Conservation (phyloP, 495 filamentous ascomycete genomes). For the Penicillium arizonense region DNA sequence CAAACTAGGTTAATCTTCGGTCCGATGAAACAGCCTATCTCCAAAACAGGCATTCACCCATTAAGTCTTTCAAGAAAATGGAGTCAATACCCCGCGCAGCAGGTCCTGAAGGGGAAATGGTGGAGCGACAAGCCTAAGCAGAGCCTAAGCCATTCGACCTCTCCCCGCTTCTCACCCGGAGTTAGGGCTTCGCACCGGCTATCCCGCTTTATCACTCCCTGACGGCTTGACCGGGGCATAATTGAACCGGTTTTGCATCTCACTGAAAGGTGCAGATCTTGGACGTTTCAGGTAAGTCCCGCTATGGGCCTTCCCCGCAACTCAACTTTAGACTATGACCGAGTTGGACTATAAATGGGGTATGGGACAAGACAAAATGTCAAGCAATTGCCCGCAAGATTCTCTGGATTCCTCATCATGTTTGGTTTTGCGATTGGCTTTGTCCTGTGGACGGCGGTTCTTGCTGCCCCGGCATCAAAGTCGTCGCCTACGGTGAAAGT, state of each 20-base stretch:
- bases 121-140: not conserved
- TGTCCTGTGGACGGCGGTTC: slow-evolving; percentile 9
- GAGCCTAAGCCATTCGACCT: not conserved
- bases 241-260: too few relatives aligned
- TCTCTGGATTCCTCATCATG: slow-evolving; percentile 2
- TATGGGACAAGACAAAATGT: too few relatives aligned
- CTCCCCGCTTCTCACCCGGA: not conserved
- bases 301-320: too few relatives aligned
- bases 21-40: not conserved
- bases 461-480: slow-evolving; percentile 11
- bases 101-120: not conserved
- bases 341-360: too few relatives aligned
- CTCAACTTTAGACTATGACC: too few relatives aligned
- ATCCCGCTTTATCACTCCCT: too few relatives aligned
- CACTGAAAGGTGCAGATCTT: too few relatives aligned
- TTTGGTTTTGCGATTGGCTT: slow-evolving; percentile 9
- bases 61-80: not conserved
- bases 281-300: too few relatives aligned
- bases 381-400: too few relatives aligned
- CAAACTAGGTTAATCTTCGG: not conserved
- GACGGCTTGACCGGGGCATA: too few relatives aligned
- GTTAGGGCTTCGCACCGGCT: too few relatives aligned
- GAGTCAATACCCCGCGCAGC: not conserved
- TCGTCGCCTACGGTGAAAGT: slow-evolving; percentile 15
- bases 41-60: not conserved